Base-by-base conservation (phyloP, 169 alveolate genomes). In the Eimeria acervulina region DNA sequence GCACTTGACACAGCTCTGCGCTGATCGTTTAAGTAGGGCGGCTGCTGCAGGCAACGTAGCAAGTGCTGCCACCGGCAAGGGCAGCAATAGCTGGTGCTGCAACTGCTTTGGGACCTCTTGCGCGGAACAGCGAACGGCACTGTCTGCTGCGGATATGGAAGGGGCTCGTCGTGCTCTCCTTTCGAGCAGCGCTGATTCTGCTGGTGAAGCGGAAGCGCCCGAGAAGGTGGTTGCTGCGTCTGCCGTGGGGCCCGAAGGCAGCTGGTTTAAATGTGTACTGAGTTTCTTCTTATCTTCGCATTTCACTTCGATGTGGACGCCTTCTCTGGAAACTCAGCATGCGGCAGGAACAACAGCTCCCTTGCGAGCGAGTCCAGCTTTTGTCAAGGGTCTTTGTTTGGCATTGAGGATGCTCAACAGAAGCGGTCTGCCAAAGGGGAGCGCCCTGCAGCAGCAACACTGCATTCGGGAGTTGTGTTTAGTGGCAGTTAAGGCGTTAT, bases 61-160 rank as follows among this genome's bases (percentile, higher is more conserved):
- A 40, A 36, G 63, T n/a, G 19, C 85, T 10, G 40, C 19, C 38
- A 38, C 55, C 59, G 23, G 55, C 38, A 42, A 81, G 47, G 23
- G 90, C 72, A 81, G 61, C 44, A 44, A 38, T 44, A 19, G 68
- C 90, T 42, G 21, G 61, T 6, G 17, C 90, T 81, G 90, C 28
- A 72, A 44, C 90, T 81, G 90, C 66, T 28, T 51, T 28, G 90
- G 90, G 10, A 19, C 72, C 31, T 7, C 8, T n/a, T 19, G 28
- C 70, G 26, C 47, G 21, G 40, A 15, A 21, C 15, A 21, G 51
- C 42, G n/a, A 51, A 15, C 80, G 21, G 33, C 23, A 40, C 93
- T 59, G 52, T 84, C 93, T 31, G 59, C 36, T n/a, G 93, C 74
- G 55, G 93, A 84, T 6, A 21, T 84, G 31, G 93, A 84, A 84